phyloP scores from a whole-genome alignment of 23 red algal species.

The Cyanidioschyzon merolae region DNA sequence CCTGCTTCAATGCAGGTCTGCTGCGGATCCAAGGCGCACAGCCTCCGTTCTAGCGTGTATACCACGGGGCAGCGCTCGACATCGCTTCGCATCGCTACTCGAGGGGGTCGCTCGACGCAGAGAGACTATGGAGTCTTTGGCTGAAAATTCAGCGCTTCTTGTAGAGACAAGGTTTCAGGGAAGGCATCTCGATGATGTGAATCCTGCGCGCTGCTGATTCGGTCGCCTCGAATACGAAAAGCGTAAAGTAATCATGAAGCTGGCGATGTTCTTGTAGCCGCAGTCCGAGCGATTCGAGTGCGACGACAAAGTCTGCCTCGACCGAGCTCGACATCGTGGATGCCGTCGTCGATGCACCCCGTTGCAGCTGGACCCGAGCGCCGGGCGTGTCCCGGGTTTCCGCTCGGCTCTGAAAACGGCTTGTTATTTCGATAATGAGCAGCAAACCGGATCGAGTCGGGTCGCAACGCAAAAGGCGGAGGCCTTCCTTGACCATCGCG shows the following conservation, averaged over 20 bases:
- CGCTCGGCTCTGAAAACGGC: not conserved
- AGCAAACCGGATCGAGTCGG: not conserved
- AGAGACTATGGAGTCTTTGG: too few species aligned
- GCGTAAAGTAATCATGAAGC: not conserved
- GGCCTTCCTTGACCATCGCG: conserved; percentile 33
- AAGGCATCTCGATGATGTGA: not conserved
- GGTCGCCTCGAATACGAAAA: not conserved
- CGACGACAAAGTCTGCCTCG: not conserved
- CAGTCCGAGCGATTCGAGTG: not conserved
- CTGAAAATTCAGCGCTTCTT: conserved; percentile 6
- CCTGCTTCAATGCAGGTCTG: too few species aligned
- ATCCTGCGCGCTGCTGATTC: not conserved
- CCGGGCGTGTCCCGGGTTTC: too few species aligned
- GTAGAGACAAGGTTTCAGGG: conserved; percentile 15
- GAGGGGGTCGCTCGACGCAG: too few species aligned
- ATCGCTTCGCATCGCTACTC: too few species aligned
- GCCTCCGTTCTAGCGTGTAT: too few species aligned
- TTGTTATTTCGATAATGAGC: not conserved
- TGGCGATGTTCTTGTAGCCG: not conserved
- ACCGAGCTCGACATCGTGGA: too few species aligned
- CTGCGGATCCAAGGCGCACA: too few species aligned
- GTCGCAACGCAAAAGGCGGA: not conserved
- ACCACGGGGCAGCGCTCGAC: too few species aligned
- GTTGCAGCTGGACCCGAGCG: too few species aligned
- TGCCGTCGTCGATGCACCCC: too few species aligned